These are phyloP conservation scores for Gamsiella multidivaricata DNA, from an alignment of 192 early-diverging fungal genomes.

Conservation along the genomic window DNA sequence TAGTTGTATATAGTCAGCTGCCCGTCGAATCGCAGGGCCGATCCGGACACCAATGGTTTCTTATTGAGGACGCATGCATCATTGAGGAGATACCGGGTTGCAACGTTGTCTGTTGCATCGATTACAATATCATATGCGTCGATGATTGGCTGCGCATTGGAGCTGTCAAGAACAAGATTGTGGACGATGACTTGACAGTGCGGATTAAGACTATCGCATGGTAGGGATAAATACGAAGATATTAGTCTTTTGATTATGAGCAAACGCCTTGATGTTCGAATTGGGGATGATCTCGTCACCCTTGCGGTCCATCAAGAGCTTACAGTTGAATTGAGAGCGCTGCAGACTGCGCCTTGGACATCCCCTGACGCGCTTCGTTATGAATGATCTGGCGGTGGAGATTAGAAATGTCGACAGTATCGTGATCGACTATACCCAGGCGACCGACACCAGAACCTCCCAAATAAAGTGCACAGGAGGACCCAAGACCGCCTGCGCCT, in stretches of 20 bases:
- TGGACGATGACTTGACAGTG: constrained; percentile 71
- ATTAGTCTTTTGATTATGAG: too few relatives aligned
- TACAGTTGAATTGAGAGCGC: constrained; percentile 64
- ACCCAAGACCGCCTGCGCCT: constrained; percentile 95
- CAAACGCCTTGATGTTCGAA: too few relatives aligned
- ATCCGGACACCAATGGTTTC: constrained; percentile 90
- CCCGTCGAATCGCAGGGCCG: constrained; percentile 91
- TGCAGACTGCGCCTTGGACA: constrained; percentile 86
- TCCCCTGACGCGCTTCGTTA: constrained; percentile 71
- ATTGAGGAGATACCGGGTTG: constrained; percentile 94
- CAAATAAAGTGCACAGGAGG: constrained; percentile 89
- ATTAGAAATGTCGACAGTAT: constrained; percentile 90
- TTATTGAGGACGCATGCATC: constrained; percentile 88
- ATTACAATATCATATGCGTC: constrained; percentile 85
- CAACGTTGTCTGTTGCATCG: constrained; percentile 95
- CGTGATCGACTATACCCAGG: constrained; percentile 93
- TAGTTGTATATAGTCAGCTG: constrained; percentile 97
- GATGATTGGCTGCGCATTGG: constrained; percentile 84
- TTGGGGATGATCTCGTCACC: too few relatives aligned
- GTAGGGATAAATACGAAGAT: neutral
- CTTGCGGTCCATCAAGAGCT: neutral
- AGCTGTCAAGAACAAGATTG: constrained; percentile 79
- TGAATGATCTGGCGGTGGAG: constrained; percentile 96
- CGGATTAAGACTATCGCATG: constrained; percentile 71
- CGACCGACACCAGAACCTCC: constrained; percentile 87